phyloP scores from a whole-genome alignment of 805 yeast genomes.

The Lipomyces japonicus region DNA sequence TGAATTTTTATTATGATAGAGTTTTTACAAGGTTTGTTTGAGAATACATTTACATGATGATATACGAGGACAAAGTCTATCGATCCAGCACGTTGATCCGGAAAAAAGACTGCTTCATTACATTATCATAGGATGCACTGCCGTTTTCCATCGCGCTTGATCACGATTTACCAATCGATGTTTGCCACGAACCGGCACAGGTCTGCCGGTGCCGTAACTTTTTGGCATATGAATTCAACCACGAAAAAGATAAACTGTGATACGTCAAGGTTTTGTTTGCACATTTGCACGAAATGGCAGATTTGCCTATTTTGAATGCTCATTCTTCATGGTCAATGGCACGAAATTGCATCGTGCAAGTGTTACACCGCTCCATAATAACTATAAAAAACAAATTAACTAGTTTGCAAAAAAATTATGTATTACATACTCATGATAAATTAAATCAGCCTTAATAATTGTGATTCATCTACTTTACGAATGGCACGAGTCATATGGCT shows the following conservation, averaged over 20 bases:
- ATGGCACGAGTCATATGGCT: no score
- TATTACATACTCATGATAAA: no score
- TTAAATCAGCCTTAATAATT: no score
- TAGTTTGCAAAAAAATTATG: no score
- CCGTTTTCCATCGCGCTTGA: constrained; percentile 8
- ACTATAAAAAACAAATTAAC: no score
- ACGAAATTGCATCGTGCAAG: constrained; percentile 11
- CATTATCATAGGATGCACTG: constrained; percentile 18
- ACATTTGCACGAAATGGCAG: neutral
- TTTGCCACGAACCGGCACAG: neutral
- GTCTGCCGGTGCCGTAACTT: constrained; percentile 7
- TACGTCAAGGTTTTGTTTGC: neutral
- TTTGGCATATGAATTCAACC: constrained; percentile 10
- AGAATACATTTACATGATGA: no score
- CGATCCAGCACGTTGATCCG: no score
- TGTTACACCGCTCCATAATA: constrained; percentile 19
- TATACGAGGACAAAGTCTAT: no score
- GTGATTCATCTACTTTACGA: no score
- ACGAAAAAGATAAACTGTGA: neutral
- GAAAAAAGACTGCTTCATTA: constrained; percentile 5
- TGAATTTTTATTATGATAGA: no score
- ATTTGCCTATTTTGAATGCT: constrained; percentile 4
- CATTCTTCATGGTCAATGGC: constrained; percentile 20
- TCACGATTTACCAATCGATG: constrained; percentile 6
- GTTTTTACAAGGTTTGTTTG: no score